Conservation (phyloP, 2,329 filamentous ascomycete species). For the Monosporascus ibericus region DNA sequence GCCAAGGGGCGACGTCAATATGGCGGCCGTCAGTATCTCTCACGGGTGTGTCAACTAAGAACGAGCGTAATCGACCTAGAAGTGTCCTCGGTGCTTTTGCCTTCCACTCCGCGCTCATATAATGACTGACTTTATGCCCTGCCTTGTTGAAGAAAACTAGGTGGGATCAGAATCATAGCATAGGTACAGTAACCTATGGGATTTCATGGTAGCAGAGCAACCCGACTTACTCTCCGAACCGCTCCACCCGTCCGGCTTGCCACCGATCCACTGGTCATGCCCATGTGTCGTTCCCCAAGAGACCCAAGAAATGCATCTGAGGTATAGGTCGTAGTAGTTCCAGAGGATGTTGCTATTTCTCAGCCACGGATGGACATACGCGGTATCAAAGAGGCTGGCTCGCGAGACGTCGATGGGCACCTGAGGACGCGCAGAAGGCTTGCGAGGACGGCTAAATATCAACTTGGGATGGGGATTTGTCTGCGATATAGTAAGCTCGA, state of each 20-base stretch:
- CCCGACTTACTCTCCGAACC: constrained; percentile 15
- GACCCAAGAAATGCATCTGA: constrained; percentile 35
- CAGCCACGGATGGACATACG: constrained; percentile 41
- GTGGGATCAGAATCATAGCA: neutral
- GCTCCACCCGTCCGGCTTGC: constrained; percentile 30
- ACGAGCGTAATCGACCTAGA: constrained; percentile 28
- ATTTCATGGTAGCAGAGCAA: neutral
- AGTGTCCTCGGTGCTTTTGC: constrained; percentile 23
- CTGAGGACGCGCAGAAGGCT: constrained; percentile 24
- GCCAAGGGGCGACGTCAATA: constrained; percentile 41
- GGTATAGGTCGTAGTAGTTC: constrained; percentile 40
- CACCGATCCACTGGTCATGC: constrained; percentile 42
- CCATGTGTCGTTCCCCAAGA: constrained; percentile 40
- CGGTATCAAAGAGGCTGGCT: constrained; percentile 45
- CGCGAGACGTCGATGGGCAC: constrained; percentile 41
- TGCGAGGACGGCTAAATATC: constrained; percentile 13
- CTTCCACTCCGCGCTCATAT: constrained; percentile 13
- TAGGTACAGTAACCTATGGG: neutral
- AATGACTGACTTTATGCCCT: constrained; percentile 14
- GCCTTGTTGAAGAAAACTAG: constrained; percentile 33
- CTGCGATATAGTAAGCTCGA: constrained; percentile 8
- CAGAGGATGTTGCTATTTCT: constrained; percentile 37
- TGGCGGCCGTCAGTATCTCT: constrained; percentile 30
- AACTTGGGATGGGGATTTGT: constrained; percentile 20
- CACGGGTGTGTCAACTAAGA: constrained; percentile 33